Evolutionary conservation across 2,329 filamentous ascomycete species (phyloP).

Genomic region (Coleophoma cylindrospora): DNA sequence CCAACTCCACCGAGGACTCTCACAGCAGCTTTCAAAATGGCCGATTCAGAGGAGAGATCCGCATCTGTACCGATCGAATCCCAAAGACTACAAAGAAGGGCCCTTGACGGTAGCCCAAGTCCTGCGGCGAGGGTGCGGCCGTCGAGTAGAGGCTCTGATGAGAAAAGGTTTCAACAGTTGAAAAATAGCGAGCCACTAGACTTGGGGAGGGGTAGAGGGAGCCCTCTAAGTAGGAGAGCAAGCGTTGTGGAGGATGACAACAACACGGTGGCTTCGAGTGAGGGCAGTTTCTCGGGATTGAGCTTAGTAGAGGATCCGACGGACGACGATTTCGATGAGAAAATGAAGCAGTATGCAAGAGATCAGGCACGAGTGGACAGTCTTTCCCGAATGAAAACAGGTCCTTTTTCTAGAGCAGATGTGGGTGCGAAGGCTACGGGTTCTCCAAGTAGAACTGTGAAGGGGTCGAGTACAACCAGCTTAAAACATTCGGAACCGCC

Average conservation of each 20-base stretch:
- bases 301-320: constrained; percentile 1
- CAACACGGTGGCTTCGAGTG: neutral
- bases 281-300: constrained; percentile 1
- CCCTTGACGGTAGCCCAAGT: constrained; percentile 14
- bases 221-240: neutral
- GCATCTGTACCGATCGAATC: constrained; percentile 3
- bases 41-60: constrained; percentile 2
- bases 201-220: neutral
- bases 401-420: constrained; percentile 1
- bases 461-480: constrained; percentile 5
- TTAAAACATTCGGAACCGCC: constrained; percentile 13
- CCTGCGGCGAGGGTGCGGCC: constrained; percentile 8
- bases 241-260: neutral
- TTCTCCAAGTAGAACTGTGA: constrained; percentile 4
- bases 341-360: constrained; percentile 3
- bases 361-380: constrained; percentile 2
- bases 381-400: neutral
- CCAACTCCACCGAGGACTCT: constrained; percentile 5
- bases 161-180: neutral
- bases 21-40: constrained; percentile 1
- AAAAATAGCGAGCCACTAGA: neutral
- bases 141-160: constrained; percentile 2
- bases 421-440: constrained; percentile 3
- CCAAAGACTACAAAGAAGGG: constrained; percentile 7
- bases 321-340: constrained; percentile 7